Conservation (phyloP, 345 rosid species). For the Crucihimalaya himalaica region DNA sequence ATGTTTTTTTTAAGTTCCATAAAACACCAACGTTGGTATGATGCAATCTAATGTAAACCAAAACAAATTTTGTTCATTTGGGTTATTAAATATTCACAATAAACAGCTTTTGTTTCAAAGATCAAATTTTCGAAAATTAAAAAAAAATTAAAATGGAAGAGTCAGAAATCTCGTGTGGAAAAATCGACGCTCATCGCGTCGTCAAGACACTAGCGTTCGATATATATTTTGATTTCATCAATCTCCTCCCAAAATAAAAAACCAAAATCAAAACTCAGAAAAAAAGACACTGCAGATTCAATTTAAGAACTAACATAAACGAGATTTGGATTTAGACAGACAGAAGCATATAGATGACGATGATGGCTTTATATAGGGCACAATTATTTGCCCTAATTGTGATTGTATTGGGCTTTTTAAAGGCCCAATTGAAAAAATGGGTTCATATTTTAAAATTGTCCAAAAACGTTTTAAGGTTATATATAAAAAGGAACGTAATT, state of each 20-base stretch:
- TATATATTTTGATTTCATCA: slow-evolving; percentile 27
- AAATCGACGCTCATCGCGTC: slow-evolving; percentile 25
- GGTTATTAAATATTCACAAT: no score
- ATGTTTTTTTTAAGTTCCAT: no score
- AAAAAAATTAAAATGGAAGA: not conserved
- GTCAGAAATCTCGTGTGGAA: slow-evolving; percentile 42
- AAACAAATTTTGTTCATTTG: no score
- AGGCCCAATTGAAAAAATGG: slow-evolving; percentile 6
- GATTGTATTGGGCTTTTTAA: slow-evolving; percentile 7
- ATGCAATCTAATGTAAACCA: no score
- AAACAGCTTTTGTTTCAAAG: not conserved
- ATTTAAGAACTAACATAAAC: not conserved
- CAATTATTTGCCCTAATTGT: slow-evolving; percentile 10
- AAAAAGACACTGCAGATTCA: not conserved
- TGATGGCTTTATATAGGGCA: slow-evolving; percentile 3
- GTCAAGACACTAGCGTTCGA: slow-evolving; percentile 18
- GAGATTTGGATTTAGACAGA: not conserved
- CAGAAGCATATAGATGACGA: not conserved
- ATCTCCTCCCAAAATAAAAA: not conserved
- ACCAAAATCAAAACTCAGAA: not conserved
- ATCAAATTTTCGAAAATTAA: not conserved
- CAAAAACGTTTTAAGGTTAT: not conserved
- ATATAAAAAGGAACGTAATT: not conserved
- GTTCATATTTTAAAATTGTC: not conserved
- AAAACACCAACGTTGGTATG: no score